These are phyloP conservation scores for Aspergillus sp. DNA, from an alignment of 2,329 filamentous ascomycete species.

Conservation along the genomic window DNA sequence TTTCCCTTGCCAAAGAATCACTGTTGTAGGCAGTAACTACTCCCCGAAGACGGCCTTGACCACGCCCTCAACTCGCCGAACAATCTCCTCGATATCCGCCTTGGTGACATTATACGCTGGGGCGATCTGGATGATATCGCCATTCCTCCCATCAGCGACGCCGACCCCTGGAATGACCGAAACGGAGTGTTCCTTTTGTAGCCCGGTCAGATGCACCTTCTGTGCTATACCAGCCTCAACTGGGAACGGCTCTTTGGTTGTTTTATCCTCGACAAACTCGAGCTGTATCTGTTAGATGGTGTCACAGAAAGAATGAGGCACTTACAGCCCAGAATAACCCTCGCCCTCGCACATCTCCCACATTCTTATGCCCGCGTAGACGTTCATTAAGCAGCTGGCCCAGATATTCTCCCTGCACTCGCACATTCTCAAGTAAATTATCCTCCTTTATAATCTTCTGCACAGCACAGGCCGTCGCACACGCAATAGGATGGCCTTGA, in stretches of 20 bases:
- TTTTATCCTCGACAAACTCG: slow-evolving; percentile 56
- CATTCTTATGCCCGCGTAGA: slow-evolving; percentile 44
- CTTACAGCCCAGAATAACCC: slow-evolving; percentile 57
- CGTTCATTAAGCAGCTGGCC: slow-evolving; percentile 41
- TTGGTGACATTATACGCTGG: slow-evolving; percentile 54
- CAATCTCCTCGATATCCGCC: slow-evolving; percentile 50
- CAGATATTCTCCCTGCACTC: slow-evolving; percentile 29
- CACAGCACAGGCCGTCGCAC: slow-evolving; percentile 52
- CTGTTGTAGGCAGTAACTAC: not conserved
- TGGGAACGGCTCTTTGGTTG: slow-evolving; percentile 51
- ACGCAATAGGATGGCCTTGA: slow-evolving; percentile 54
- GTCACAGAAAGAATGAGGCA: not conserved
- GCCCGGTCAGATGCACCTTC: slow-evolving; percentile 48
- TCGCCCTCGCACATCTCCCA: slow-evolving; percentile 55
- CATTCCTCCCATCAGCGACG: slow-evolving; percentile 49
- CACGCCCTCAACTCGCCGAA: slow-evolving; percentile 43
- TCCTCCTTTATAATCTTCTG: slow-evolving; percentile 54
- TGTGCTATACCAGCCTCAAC: slow-evolving; percentile 42
- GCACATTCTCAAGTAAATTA: slow-evolving; percentile 46
- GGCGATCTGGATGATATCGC: slow-evolving; percentile 56
- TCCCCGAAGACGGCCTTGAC: slow-evolving; percentile 37
- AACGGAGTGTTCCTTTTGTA: slow-evolving; percentile 42
- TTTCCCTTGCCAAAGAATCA: too few species aligned
- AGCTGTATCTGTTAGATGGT: slow-evolving; percentile 36
- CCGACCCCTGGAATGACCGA: slow-evolving; percentile 55